Evolutionary conservation across 345 rosid genomes (phyloP).

Genomic region (Passiflora organensis): DNA sequence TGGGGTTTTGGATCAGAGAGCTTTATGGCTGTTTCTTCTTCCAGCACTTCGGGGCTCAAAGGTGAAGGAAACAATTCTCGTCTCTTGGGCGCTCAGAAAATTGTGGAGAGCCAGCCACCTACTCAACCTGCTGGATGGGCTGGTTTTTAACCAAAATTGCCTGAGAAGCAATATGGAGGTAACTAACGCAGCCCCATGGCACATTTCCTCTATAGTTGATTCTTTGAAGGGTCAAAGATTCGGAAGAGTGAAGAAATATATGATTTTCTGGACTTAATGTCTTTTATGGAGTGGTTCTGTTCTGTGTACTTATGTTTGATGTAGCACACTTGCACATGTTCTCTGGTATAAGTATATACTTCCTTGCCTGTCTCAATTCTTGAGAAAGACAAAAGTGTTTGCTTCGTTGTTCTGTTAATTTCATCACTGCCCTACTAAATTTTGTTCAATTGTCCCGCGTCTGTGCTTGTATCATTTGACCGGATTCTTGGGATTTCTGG

Average conservation of each 20-base stretch:
- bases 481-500: too few species aligned
- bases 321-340: constrained; percentile 2
- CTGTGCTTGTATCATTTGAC: too few species aligned
- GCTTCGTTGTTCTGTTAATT: background rate
- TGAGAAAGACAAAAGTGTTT: background rate
- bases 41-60: constrained; percentile 26
- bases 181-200: background rate
- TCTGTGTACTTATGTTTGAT: constrained; percentile 6
- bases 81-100: constrained; percentile 38
- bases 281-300: constrained; percentile 9
- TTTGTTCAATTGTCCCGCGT: too few species aligned
- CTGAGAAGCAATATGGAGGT: constrained; percentile 1
- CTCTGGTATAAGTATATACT: constrained; percentile 1
- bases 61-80: constrained; percentile 48
- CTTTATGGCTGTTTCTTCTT: constrained; percentile 49
- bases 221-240: background rate
- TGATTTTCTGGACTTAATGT: constrained; percentile 7
- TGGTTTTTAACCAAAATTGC: constrained; percentile 54
- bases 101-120: constrained; percentile 42
- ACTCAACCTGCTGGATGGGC: constrained; percentile 97
- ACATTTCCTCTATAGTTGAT: background rate
- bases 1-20: constrained; percentile 88
- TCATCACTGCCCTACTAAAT: too few species aligned
- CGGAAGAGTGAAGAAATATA: constrained; percentile 4
- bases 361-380: constrained; percentile 2